phyloP scores from a whole-genome alignment of 371 early-diverging fungal species.

The Mortierella sp. region DNA sequence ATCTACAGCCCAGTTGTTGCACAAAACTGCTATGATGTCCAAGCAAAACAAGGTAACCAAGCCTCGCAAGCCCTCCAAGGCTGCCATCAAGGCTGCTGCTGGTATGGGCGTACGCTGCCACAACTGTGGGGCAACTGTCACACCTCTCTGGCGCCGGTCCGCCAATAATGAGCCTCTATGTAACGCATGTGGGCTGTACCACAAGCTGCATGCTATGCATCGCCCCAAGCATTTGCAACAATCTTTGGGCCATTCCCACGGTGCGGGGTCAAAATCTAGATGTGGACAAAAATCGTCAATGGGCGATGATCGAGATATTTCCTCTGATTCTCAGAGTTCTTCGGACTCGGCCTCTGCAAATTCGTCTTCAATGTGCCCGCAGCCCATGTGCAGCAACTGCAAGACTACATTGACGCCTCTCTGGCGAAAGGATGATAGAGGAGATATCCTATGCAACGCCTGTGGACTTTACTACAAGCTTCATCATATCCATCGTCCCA shows the following conservation, averaged over 20 bases:
- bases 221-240: constrained; percentile 71
- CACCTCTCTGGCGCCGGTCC: constrained; percentile 97
- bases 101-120: constrained; percentile 69
- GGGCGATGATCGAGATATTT: background rate
- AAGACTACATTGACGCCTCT: constrained; percentile 89
- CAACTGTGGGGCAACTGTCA: constrained; percentile 91
- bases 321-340: background rate
- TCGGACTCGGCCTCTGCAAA: constrained; percentile 3
- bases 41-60: constrained; percentile 29
- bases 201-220: constrained; percentile 83
- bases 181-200: constrained; percentile 97
- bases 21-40: constrained; percentile 67
- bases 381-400: constrained; percentile 88
- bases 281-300: constrained; percentile 12
- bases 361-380: constrained; percentile 28
- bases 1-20: background rate
- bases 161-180: constrained; percentile 88
- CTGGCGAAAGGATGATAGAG: constrained; percentile 92
- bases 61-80: constrained; percentile 50
- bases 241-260: constrained; percentile 17
- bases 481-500: constrained; percentile 88
- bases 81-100: constrained; percentile 53
- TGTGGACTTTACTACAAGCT: constrained; percentile 96
- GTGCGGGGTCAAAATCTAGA: constrained; percentile 23
- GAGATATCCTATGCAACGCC: constrained; percentile 92